phyloP scores from a whole-genome alignment of 2,329 filamentous ascomycete species.

The Incumbomyces lentus region DNA sequence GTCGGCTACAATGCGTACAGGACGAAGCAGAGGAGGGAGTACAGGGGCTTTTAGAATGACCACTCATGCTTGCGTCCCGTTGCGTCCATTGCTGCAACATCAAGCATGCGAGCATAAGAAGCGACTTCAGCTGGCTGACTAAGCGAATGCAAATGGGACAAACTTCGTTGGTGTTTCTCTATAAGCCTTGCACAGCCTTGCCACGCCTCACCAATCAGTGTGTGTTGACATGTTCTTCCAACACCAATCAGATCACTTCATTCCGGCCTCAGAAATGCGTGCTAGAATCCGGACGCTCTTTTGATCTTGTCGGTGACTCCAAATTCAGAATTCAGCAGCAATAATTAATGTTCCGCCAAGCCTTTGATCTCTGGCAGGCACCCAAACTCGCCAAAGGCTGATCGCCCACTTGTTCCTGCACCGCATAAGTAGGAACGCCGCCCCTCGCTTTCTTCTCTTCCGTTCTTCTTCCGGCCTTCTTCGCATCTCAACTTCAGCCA shows the following conservation, averaged over 20 bases:
- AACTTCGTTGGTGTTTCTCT: too few species aligned
- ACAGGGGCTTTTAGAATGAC: conserved; percentile 16
- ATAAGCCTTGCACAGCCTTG: too few species aligned
- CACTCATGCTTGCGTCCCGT: neutral
- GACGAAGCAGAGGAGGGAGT: conserved; percentile 40
- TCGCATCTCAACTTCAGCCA: conserved; percentile 12
- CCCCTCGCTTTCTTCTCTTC: conserved; percentile 9
- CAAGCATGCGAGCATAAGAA: too few species aligned
- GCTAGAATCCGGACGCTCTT: conserved; percentile 2
- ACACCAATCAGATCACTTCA: conserved; percentile 12
- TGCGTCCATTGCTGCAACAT: neutral
- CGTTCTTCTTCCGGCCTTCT: conserved; percentile 12
- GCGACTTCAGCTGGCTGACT: too few species aligned
- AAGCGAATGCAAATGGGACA: too few species aligned
- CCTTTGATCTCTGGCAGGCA: neutral
- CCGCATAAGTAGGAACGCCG: conserved; percentile 14
- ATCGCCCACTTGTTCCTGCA: conserved; percentile 6
- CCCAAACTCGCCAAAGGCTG: conserved; percentile 1
- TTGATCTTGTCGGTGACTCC: conserved; percentile 5
- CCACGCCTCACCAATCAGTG: too few species aligned
- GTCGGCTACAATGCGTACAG: conserved; percentile 79
- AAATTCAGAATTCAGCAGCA: conserved; percentile 11
- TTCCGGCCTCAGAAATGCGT: neutral
- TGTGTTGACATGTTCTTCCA: conserved; percentile 3
- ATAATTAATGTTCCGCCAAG: conserved; percentile 1